Conservation (phyloP, 306 rosid genomes). For the Gillenia trifoliata region DNA sequence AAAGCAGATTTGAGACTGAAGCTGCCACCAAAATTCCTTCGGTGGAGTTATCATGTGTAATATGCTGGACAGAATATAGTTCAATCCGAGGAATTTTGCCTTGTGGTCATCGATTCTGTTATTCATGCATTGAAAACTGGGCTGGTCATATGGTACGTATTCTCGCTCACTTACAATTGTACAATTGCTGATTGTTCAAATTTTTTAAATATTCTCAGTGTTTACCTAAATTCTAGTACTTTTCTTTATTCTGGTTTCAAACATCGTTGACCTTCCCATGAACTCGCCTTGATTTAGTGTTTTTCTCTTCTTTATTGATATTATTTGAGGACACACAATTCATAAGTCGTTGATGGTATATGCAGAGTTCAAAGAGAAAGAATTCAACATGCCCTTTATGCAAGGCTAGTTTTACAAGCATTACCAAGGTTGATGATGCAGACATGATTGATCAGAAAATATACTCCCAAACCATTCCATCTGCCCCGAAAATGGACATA, state of each 20-base stretch:
- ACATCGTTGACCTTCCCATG: background rate
- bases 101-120: conserved; percentile 91
- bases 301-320: background rate
- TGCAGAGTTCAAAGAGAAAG: conserved; percentile 56
- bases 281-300: background rate
- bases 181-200: background rate
- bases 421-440: conserved; percentile 66
- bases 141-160: conserved; percentile 57
- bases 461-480: conserved; percentile 85
- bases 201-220: background rate
- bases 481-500: conserved; percentile 39
- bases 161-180: background rate
- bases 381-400: conserved; percentile 77
- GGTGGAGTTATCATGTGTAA: conserved; percentile 71
- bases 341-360: conserved; percentile 21
- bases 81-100: conserved; percentile 68
- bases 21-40: conserved; percentile 29
- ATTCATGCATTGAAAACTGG: conserved; percentile 75
- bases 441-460: conserved; percentile 62
- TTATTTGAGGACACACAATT: conserved; percentile 4
- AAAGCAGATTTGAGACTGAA: conserved; percentile 23
- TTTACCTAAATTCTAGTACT: background rate
- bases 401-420: conserved; percentile 58
- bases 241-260: background rate
- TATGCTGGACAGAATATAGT: conserved; percentile 80